Evolutionary conservation across 2,329 filamentous ascomycete genomes (phyloP).

Genomic region (Hymenoscyphus occultus): DNA sequence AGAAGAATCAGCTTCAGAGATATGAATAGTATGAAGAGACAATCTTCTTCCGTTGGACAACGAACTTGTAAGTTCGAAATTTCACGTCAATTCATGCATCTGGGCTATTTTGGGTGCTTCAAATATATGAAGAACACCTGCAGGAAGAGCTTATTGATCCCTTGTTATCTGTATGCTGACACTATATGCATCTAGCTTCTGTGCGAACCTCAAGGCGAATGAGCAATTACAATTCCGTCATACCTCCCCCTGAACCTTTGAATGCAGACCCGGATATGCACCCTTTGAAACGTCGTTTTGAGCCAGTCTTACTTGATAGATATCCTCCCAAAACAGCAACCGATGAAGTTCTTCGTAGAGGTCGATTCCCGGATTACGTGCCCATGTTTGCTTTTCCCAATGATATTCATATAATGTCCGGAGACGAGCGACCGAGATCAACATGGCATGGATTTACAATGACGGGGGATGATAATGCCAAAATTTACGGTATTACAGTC

Average conservation of each 20-base stretch:
- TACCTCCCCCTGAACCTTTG: constrained; percentile 87
- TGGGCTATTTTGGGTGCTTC: neutral
- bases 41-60: constrained; percentile 63
- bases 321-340: constrained; percentile 82
- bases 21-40: constrained; percentile 91
- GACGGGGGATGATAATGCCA: constrained; percentile 89
- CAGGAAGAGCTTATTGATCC: constrained; percentile 12
- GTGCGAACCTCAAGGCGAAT: constrained; percentile 81
- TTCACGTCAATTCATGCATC: constrained; percentile 11
- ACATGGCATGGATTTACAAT: constrained; percentile 99
- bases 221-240: constrained; percentile 98
- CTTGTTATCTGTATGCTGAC: constrained; percentile 12
- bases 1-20: constrained; percentile 90
- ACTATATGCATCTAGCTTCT: constrained; percentile 49
- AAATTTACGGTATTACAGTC: constrained; percentile 86
- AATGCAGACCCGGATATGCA: constrained; percentile 92
- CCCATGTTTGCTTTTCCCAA: constrained; percentile 99
- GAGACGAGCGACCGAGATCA: constrained; percentile 88
- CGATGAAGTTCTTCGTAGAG: constrained; percentile 76
- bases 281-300: constrained; percentile 87
- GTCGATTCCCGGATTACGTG: constrained; percentile 92
- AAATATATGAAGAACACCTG: constrained; percentile 1
- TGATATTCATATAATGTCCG: constrained; percentile 94
- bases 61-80: constrained; percentile 60
- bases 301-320: constrained; percentile 91